phyloP scores from a whole-genome alignment of 306 rosid species.

The Ziziphus jujuba region DNA sequence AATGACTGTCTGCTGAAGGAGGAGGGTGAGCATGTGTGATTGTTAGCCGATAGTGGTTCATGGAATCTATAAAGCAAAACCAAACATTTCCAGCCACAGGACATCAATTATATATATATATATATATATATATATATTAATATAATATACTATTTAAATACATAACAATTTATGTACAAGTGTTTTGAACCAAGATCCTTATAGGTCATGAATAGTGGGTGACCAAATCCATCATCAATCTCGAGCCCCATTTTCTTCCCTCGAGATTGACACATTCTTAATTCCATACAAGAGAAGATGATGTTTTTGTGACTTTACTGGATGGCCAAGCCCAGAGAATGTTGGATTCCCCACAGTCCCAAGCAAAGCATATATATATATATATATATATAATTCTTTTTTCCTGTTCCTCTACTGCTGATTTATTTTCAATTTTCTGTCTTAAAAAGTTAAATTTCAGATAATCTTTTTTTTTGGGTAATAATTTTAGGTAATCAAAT shows the following conservation, averaged over 20 bases:
- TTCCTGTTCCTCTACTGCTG: not conserved
- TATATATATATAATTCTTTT: too few relatives aligned
- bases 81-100: constrained; percentile 61
- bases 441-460: constrained; percentile 5
- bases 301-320: constrained; percentile 45
- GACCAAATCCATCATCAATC: constrained; percentile 69
- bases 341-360: constrained; percentile 56
- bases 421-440: constrained; percentile 16
- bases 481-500: constrained; percentile 16
- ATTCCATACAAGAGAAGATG: constrained; percentile 20
- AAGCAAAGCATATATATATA: constrained; percentile 41
- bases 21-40: constrained; percentile 43
- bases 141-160: not conserved
- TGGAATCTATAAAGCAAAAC: constrained; percentile 57
- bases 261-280: constrained; percentile 94
- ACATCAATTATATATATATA: constrained; percentile 21
- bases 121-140: not conserved
- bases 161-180: not conserved
- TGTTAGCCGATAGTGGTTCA: constrained; percentile 37
- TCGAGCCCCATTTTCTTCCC: constrained; percentile 43
- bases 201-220: constrained; percentile 50
- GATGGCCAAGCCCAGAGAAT: constrained; percentile 65
- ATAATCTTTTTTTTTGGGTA: too few relatives aligned
- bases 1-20: constrained; percentile 57
- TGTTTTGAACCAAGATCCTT: constrained; percentile 38